Conservation (phyloP, 164 flowering plant species). For the Liquidambar formosana region DNA sequence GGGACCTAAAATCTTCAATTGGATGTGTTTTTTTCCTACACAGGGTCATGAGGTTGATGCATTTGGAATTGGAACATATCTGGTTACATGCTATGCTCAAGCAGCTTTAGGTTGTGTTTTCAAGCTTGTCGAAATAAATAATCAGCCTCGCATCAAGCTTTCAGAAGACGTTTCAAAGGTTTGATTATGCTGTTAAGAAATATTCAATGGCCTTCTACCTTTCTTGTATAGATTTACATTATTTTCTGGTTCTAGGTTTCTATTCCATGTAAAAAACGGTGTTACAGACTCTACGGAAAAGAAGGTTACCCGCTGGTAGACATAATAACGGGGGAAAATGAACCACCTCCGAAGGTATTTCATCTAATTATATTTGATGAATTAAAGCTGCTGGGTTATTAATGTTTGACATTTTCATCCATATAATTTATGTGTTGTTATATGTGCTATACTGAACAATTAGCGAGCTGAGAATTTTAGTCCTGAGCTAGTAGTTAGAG, state of each 20-base stretch:
- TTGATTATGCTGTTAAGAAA: slow-evolving; percentile 17
- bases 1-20: not conserved
- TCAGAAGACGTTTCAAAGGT: slow-evolving; percentile 99
- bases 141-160: slow-evolving; percentile 93
- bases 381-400: not conserved
- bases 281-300: slow-evolving; percentile 86
- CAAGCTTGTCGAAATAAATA: slow-evolving; percentile 95
- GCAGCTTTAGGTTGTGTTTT: slow-evolving; percentile 98
- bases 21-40: slow-evolving; percentile 6
- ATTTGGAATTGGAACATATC: slow-evolving; percentile 93
- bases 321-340: slow-evolving; percentile 95
- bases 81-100: slow-evolving; percentile 97
- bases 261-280: slow-evolving; percentile 92
- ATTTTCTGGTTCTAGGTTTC: slow-evolving; percentile 66
- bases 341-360: slow-evolving; percentile 92
- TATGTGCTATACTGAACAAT: not conserved
- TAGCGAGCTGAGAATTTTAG: not conserved
- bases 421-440: not conserved
- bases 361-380: not conserved
- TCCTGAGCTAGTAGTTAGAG: not conserved
- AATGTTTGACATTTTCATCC: not conserved
- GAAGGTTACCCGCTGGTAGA: slow-evolving; percentile 97
- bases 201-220: slow-evolving; percentile 7
- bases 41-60: slow-evolving; percentile 99
- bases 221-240: slow-evolving; percentile 1